Base-by-base conservation (phyloP, 345 rosid genomes). In the Dovyalis caffra region DNA sequence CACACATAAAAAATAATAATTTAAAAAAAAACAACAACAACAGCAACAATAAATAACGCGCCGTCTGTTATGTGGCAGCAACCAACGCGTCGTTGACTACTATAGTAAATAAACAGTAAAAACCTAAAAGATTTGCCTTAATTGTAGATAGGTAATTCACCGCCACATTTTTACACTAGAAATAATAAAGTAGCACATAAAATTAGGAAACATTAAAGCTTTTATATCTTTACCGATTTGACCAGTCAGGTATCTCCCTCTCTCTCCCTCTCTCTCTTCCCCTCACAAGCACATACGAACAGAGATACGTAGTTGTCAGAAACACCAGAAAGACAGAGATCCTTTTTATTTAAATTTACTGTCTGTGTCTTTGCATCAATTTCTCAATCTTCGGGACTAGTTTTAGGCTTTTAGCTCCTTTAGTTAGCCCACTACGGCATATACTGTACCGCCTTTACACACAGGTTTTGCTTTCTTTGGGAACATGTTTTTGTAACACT, bases 301-400 rank as follows among this genome's bases (percentile, higher is more conserved):
- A 83, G 82, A 70, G 84, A 82, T 74, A 77, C 83, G 80, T 80
- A 83, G 84, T 74, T 79, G 86, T 85, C 88, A 87, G 88, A 56
- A 81, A 72, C 49, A 70, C 67, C 88, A 84, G 85, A 64, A 53
- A 70, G 84, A 73, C 87, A 85, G 78, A 85, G 80, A 84, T 76
- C 79, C 82, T 82, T 82, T 76, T 58, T 43, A 77, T 29, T 76
- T 57, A 20, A 69, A 66, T 68, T 72, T 49, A 67, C 72, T 69
- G 67, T 12, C n/a, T 74, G 78, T 78, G 83, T 77, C 81, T 77
- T 51, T 64, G 71, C 71, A 69, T 66, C 10, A 43, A 68, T 60
- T 62, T 38, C 40, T 76, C 23, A 33, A 60, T 71, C 32, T 71
- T 77, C 71, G 32, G 71, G 74, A 40, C 70, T 56, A 57, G 32